These are phyloP conservation scores for Lathyrus tuberosus DNA, from an alignment of 306 rosid species.

Conservation along the genomic window DNA sequence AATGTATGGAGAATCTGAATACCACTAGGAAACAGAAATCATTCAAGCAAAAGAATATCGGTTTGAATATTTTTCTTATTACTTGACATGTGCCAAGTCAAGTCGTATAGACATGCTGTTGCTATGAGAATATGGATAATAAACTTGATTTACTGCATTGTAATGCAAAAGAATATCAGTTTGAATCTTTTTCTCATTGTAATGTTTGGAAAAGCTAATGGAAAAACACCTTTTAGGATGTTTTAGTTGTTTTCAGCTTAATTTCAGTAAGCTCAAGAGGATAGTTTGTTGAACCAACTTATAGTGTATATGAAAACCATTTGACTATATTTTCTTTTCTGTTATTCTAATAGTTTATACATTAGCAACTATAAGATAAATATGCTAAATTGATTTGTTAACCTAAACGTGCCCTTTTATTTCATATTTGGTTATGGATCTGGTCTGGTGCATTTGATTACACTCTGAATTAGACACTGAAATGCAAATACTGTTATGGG, in stretches of 20 bases:
- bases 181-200: neutral
- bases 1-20: neutral
- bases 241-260: neutral
- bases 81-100: neutral
- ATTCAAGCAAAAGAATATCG: too few relatives aligned
- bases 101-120: neutral
- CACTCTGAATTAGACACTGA: neutral
- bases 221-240: neutral
- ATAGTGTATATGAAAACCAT: neutral
- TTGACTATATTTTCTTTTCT: neutral
- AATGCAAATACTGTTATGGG: neutral
- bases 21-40: neutral
- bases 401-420: neutral
- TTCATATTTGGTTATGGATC: slow-evolving; percentile 1
- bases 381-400: neutral
- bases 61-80: neutral
- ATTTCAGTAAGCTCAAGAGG: neutral
- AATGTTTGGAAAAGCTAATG: neutral
- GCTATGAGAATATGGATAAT: slow-evolving; percentile 4
- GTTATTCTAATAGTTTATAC: neutral
- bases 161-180: neutral
- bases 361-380: neutral
- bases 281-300: neutral
- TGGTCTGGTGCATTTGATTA: slow-evolving; percentile 6
- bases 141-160: neutral